Conservation (phyloP, 2,329 filamentous ascomycete genomes). For the Monilinia polystroma region DNA sequence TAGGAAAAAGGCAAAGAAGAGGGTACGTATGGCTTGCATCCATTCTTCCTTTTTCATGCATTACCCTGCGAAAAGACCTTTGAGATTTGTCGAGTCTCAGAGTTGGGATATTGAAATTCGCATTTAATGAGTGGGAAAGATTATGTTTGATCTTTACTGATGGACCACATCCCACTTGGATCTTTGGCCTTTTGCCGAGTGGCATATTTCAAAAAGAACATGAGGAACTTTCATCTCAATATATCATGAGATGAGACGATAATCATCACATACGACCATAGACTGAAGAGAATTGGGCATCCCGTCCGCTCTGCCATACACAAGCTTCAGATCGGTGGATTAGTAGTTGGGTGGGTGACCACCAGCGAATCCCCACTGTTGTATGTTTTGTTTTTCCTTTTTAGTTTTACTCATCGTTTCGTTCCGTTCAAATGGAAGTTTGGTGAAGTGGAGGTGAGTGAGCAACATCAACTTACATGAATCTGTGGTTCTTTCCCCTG, state of each 20-base stretch:
- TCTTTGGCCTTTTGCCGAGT: not conserved
- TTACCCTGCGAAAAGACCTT: not conserved
- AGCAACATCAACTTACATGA: not conserved
- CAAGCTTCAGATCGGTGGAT: constrained; percentile 37
- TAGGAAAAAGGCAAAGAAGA: constrained; percentile 68
- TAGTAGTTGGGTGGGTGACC: constrained; percentile 38
- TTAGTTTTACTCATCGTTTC: not conserved
- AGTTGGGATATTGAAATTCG: not conserved
- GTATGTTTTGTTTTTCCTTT: not conserved
- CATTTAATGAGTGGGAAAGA: not conserved
- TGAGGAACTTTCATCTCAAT: not conserved
- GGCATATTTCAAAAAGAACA: not conserved
- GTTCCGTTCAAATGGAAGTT: not conserved
- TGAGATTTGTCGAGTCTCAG: constrained; percentile 10
- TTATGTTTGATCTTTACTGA: not conserved
- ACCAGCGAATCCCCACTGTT: constrained; percentile 6
- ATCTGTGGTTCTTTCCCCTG: not conserved
- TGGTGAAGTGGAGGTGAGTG: not conserved
- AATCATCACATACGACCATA: constrained; percentile 33
- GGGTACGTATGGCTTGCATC: constrained; percentile 51
- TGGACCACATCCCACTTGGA: not conserved
- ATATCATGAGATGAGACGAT: not conserved
- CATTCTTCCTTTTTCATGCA: not conserved
- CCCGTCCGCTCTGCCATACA: constrained; percentile 38
- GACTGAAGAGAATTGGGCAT: constrained; percentile 37